These are phyloP conservation scores for Babesia caballi DNA, from an alignment of 169 alveolate species.

Conservation along the genomic window DNA sequence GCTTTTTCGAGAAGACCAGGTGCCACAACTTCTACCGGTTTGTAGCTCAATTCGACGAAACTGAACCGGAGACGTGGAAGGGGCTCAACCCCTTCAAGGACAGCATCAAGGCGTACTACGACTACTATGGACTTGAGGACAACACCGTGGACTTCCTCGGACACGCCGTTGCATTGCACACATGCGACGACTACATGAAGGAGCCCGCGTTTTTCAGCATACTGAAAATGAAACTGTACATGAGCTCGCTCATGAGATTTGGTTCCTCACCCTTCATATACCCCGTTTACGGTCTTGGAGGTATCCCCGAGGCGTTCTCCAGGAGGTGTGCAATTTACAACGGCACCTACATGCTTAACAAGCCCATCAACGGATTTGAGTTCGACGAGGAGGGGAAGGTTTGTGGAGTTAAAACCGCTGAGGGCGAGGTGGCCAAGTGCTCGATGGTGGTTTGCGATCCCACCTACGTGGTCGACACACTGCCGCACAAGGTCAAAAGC, in stretches of 20 bases:
- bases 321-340: conserved; percentile 95
- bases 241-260: conserved; percentile 92
- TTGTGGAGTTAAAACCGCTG: conserved; percentile 87
- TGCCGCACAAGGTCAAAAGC: conserved; percentile 69
- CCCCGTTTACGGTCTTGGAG: conserved; percentile 97
- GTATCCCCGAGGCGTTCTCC: conserved; percentile 96
- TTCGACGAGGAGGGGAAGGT: conserved; percentile 90
- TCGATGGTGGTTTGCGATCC: conserved; percentile 95
- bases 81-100: conserved; percentile 82
- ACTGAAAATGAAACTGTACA: conserved; percentile 89
- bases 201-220: conserved; percentile 90
- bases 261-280: conserved; percentile 97
- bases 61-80: conserved; percentile 87
- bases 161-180: conserved; percentile 95
- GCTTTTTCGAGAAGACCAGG: conserved; percentile 94
- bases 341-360: conserved; percentile 95
- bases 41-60: conserved; percentile 84
- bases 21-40: conserved; percentile 93
- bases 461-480: conserved; percentile 79
- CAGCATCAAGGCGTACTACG: conserved; percentile 86
- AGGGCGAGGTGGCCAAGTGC: conserved; percentile 89
- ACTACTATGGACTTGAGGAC: conserved; percentile 89
- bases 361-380: conserved; percentile 86
- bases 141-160: conserved; percentile 97
- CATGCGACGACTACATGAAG: conserved; percentile 88